Evolutionary conservation across 176 grass and related monocot species (phyloP).

Genomic region (Zea luxurians): DNA sequence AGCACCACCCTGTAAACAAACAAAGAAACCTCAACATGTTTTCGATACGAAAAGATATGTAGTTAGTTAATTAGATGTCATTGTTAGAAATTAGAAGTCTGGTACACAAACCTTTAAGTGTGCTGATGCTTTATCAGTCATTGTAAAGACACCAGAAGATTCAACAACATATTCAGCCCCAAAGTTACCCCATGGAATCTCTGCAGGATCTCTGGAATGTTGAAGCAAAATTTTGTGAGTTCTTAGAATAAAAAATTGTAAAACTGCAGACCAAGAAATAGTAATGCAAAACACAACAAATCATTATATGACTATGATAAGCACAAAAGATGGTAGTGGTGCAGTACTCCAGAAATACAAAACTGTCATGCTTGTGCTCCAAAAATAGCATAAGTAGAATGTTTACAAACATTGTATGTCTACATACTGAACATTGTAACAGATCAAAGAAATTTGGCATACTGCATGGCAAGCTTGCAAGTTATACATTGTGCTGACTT

Average conservation of each 20-base stretch:
- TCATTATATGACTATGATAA: conserved; percentile 1
- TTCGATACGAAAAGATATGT: conserved; percentile 5
- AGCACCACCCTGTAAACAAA: conserved; percentile 70
- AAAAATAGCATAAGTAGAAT: background rate
- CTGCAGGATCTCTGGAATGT: conserved; percentile 74
- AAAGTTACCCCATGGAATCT: conserved; percentile 87
- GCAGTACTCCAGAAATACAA: conserved; percentile 12
- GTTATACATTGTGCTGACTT: background rate
- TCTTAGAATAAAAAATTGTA: background rate
- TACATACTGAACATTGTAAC: background rate
- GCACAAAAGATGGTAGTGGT: background rate
- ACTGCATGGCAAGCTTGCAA: background rate
- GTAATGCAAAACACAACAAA: background rate
- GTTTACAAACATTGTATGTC: background rate
- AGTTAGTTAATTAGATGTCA: conserved; percentile 1
- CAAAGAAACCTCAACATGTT: conserved; percentile 32
- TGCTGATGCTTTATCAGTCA: conserved; percentile 67
- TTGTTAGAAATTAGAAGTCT: conserved; percentile 1
- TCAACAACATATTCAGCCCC: conserved; percentile 92
- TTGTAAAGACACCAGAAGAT: conserved; percentile 97
- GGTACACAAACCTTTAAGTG: conserved; percentile 76
- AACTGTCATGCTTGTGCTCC: background rate
- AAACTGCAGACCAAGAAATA: conserved; percentile 16
- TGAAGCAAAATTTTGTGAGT: conserved; percentile 3
- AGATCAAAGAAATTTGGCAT: background rate